These are phyloP conservation scores for Skeletonema tropicum DNA, from an alignment of 108 stramenopile genomes.

Conservation along the genomic window DNA sequence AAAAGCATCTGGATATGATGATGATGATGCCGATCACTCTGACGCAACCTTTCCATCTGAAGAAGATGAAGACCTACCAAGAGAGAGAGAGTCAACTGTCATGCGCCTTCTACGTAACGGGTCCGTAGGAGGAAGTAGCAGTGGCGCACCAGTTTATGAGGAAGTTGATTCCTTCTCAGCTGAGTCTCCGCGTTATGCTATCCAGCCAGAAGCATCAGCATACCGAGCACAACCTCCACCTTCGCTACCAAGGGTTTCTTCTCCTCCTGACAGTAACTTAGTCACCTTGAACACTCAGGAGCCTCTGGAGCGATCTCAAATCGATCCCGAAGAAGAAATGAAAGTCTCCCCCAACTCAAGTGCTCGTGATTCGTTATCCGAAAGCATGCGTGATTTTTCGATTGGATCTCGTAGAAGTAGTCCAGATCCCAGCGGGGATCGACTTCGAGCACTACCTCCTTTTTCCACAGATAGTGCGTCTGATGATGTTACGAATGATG, in stretches of 20 bases:
- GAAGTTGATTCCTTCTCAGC: background rate
- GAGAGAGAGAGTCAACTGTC: background rate
- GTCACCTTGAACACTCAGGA: background rate
- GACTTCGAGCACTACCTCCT: background rate
- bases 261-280: background rate
- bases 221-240: background rate
- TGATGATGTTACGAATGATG: background rate
- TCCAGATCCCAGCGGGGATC: constrained; percentile 1
- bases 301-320: background rate
- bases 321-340: background rate
- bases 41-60: background rate
- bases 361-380: background rate
- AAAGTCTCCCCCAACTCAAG: background rate
- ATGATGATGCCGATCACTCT: background rate
- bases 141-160: background rate
- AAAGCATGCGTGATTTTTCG: background rate
- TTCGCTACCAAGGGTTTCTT: background rate
- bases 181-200: background rate
- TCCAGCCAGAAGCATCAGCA: background rate
- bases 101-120: background rate
- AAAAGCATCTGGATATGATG: background rate
- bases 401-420: background rate
- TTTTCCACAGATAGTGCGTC: background rate
- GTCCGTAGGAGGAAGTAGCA: background rate
- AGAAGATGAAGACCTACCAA: background rate